Evolutionary conservation across 2,329 filamentous ascomycete genomes (phyloP).

Genomic region (Penicillium brevicompactum): DNA sequence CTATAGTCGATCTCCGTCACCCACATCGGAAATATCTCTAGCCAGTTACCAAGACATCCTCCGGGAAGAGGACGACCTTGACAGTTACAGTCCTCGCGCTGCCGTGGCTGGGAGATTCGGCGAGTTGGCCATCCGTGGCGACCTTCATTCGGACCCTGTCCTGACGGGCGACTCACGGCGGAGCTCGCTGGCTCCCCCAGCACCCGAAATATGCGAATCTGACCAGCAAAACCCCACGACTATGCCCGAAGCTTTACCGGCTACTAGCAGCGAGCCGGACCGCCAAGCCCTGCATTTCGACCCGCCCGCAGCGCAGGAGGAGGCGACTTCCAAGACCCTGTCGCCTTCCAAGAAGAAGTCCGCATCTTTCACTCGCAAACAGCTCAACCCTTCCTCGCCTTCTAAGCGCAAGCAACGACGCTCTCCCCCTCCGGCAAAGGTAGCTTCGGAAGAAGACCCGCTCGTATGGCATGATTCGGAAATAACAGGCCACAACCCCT

Average conservation of each 20-base stretch:
- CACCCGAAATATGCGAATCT: conserved; percentile 17
- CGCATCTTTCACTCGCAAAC: conserved; percentile 27
- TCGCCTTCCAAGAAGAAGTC: conserved; percentile 23
- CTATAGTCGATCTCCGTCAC: conserved; percentile 35
- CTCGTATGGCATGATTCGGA: conserved; percentile 61
- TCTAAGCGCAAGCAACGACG: conserved; percentile 31
- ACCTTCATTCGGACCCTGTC: conserved; percentile 22
- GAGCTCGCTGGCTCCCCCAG: conserved; percentile 6
- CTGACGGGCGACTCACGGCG: conserved; percentile 16
- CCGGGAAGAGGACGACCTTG: conserved; percentile 35
- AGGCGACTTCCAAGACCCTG: conserved; percentile 6
- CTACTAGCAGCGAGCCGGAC: conserved; percentile 8
- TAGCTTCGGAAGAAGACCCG: conserved; percentile 34
- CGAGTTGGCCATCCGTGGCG: conserved; percentile 42
- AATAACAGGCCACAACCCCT: conserved; percentile 62
- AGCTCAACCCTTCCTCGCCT: conserved; percentile 18
- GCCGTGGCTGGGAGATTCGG: conserved; percentile 43
- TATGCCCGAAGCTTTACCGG: conserved; percentile 24
- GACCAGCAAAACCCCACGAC: conserved; percentile 8
- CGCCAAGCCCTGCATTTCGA: conserved; percentile 11
- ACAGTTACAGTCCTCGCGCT: conserved; percentile 41
- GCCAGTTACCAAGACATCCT: conserved; percentile 34
- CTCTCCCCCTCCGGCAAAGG: conserved; percentile 37
- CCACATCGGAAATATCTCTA: conserved; percentile 34
- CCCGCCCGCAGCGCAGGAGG: conserved; percentile 8